phyloP scores from a whole-genome alignment of 306 rosid genomes.

The Prinsepia uniflora region DNA sequence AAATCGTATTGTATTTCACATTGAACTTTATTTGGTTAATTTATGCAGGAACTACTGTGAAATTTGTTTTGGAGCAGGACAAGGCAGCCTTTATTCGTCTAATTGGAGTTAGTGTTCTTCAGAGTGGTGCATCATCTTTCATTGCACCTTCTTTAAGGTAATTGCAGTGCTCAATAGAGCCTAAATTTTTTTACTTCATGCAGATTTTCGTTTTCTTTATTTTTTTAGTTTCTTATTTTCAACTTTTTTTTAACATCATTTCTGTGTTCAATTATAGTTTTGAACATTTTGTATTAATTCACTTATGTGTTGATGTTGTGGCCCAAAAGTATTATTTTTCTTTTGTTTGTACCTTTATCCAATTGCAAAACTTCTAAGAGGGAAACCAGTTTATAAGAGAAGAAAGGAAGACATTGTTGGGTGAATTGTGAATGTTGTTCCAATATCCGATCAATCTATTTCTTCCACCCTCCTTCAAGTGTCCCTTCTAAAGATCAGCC shows the following conservation, averaged over 20 bases:
- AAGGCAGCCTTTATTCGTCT: conserved; percentile 64
- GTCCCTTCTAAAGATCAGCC: not conserved
- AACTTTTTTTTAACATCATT: not conserved
- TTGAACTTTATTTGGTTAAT: conserved; percentile 19
- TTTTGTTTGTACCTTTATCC: not conserved
- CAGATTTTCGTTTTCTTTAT: not conserved
- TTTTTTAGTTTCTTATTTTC: not conserved
- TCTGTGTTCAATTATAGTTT: not conserved
- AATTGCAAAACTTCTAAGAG: not conserved
- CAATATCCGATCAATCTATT: not conserved
- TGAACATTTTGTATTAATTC: not conserved
- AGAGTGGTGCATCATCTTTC: conserved; percentile 79
- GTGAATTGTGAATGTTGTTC: not conserved
- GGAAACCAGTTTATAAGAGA: not conserved
- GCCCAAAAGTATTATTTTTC: not conserved
- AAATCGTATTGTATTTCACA: not conserved
- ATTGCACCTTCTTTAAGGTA: conserved; percentile 90
- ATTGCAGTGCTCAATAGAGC: conserved; percentile 19
- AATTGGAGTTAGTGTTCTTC: conserved; percentile 70
- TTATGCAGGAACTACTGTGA: conserved; percentile 83
- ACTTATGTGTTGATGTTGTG: not conserved
- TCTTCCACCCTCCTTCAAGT: too few species aligned
- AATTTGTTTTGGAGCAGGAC: conserved; percentile 81
- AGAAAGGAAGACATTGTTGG: not conserved
- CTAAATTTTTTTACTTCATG: not conserved